These are phyloP conservation scores for Trematosphaeria pertusa DNA, from an alignment of 2,329 filamentous ascomycete genomes.

Conservation along the genomic window DNA sequence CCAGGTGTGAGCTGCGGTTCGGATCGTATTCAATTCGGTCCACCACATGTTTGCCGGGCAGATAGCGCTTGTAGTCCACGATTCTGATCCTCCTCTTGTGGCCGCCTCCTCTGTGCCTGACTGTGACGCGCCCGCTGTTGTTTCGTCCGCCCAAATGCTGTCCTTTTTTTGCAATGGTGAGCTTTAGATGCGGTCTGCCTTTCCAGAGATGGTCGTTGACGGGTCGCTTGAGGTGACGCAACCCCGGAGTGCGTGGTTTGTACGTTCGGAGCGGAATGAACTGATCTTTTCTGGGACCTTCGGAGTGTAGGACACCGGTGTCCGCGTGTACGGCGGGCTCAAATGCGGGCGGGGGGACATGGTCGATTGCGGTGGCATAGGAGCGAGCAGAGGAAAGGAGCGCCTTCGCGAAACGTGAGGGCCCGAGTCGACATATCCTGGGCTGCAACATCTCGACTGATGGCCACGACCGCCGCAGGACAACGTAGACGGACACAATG, in stretches of 20 bases:
- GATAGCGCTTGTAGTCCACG: constrained; percentile 83
- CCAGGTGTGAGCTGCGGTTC: constrained; percentile 90
- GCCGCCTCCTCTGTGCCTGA: constrained; percentile 91
- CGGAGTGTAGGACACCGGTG: constrained; percentile 25
- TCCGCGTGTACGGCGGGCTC: constrained; percentile 44
- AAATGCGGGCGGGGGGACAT: constrained; percentile 36
- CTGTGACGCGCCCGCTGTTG: constrained; percentile 81
- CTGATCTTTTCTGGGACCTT: constrained; percentile 39
- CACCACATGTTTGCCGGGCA: constrained; percentile 82
- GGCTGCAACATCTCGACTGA: constrained; percentile 67
- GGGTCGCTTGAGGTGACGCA: constrained; percentile 88
- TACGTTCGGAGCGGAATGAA: constrained; percentile 75
- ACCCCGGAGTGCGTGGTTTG: constrained; percentile 89
- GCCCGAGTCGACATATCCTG: constrained; percentile 64
- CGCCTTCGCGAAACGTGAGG: constrained; percentile 57
- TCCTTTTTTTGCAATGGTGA: constrained; percentile 93
- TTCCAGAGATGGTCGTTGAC: constrained; percentile 98
- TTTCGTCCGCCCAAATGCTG: constrained; percentile 94
- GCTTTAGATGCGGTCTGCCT: constrained; percentile 78
- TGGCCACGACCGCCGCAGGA: constrained; percentile 23
- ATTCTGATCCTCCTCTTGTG: constrained; percentile 90
- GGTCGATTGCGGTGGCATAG: constrained; percentile 59
- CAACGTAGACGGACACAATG: constrained; percentile 23
- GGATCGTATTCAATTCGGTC: constrained; percentile 97
- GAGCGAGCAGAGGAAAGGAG: constrained; percentile 56